These are phyloP conservation scores for Kalanchoe fedtschenkoi DNA, from an alignment of 164 flowering plant species.

Conservation along the genomic window DNA sequence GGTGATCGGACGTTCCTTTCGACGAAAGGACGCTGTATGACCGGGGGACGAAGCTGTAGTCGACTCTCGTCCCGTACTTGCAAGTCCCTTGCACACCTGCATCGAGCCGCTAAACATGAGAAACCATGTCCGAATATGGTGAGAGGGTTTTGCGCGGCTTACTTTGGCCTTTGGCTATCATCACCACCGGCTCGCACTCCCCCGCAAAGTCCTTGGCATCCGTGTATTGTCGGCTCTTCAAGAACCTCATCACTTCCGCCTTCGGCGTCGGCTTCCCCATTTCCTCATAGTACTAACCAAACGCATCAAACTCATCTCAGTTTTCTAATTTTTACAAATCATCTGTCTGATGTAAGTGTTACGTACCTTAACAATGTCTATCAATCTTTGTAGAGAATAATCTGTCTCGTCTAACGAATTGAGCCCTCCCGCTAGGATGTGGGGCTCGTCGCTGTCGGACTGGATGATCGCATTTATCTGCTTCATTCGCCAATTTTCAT, in stretches of 20 bases:
- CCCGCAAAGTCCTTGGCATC: slow-evolving; percentile 85
- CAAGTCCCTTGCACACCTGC: slow-evolving; percentile 93
- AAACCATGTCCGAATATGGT: background rate
- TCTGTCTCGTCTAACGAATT: slow-evolving; percentile 82
- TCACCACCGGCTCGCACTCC: slow-evolving; percentile 78
- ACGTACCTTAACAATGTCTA: slow-evolving; percentile 69
- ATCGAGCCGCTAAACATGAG: background rate
- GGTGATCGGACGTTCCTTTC: slow-evolving; percentile 95
- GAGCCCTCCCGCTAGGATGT: slow-evolving; percentile 81
- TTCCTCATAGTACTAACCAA: slow-evolving; percentile 70
- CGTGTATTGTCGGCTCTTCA: slow-evolving; percentile 55
- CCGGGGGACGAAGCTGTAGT: slow-evolving; percentile 74
- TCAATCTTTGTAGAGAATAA: slow-evolving; percentile 81
- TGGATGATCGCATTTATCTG: slow-evolving; percentile 69
- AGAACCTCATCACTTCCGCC: slow-evolving; percentile 62
- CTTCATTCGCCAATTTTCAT: slow-evolving; percentile 92
- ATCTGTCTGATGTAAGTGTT: too few species aligned
- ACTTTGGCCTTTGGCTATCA: slow-evolving; percentile 97
- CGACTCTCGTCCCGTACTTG: slow-evolving; percentile 89
- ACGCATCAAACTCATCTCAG: background rate
- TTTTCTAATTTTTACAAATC: too few species aligned
- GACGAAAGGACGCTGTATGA: slow-evolving; percentile 82
- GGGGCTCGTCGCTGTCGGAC: slow-evolving; percentile 40
- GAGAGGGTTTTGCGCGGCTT: background rate
- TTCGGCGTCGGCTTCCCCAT: slow-evolving; percentile 87